A percentile compares a stretch with the other conserved stretches of the same genome.
These are phyloP conservation scores for Penicillium cinerascens DNA, from an alignment of 495 filamentous ascomycete genomes.

Conservation along the genomic window DNA sequence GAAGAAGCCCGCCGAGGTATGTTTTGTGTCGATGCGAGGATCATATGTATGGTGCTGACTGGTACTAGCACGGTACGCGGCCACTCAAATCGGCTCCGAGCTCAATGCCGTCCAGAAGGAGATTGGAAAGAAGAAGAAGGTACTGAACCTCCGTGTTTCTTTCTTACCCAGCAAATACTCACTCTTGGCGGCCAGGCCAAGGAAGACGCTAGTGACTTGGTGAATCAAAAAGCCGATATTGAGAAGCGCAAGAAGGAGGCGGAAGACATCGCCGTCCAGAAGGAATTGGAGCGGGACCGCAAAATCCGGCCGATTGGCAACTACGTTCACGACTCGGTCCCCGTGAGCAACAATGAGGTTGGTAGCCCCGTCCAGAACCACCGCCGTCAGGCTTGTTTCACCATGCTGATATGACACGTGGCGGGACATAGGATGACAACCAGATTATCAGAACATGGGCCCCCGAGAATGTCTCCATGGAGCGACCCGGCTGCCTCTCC, in stretches of 20 bases:
- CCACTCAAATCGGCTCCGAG: constrained; percentile 71
- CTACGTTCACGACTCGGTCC: constrained; percentile 87
- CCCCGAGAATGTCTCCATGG: constrained; percentile 64
- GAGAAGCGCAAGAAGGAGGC: constrained; percentile 77
- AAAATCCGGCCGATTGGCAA: constrained; percentile 89
- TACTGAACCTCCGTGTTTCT: constrained; percentile 14
- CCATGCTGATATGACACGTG: not conserved
- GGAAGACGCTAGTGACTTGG: constrained; percentile 71
- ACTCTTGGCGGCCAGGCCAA: constrained; percentile 56
- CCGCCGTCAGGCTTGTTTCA: not conserved
- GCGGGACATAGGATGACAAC: constrained; percentile 67
- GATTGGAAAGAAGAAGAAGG: constrained; percentile 92
- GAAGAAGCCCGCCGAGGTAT: constrained; percentile 81
- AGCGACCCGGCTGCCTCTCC: constrained; percentile 71
- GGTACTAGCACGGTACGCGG: constrained; percentile 68
- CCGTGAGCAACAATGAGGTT: constrained; percentile 85
- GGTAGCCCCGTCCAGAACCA: not conserved
- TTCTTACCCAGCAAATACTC: not conserved
- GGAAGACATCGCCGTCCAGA: constrained; percentile 67
- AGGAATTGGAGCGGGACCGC: constrained; percentile 65
- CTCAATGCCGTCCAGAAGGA: constrained; percentile 87
- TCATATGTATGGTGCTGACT: not conserved
- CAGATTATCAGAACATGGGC: constrained; percentile 70
- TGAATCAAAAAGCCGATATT: constrained; percentile 70
- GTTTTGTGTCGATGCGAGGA: not conserved